Base-by-base conservation (phyloP, 2,329 filamentous ascomycete species). In the Colletotrichum sp. region DNA sequence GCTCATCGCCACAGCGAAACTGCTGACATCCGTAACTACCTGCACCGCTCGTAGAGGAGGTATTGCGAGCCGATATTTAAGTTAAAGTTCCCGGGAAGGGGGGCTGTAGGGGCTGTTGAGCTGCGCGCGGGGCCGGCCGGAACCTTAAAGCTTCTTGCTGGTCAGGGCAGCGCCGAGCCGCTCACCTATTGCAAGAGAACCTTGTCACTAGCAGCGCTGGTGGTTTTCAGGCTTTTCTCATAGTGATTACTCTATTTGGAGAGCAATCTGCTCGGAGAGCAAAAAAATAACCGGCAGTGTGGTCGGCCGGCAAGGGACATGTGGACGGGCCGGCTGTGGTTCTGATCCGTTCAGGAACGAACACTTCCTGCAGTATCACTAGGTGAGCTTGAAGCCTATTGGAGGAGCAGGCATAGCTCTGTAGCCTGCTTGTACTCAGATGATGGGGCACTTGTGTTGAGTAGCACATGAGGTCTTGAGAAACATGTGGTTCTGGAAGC, bases 151-250 rank as follows among this genome's bases (percentile, higher is more conserved):
- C 22, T 59, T 9, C 13, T 59, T 25, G 55, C 22, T 15, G 25
- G 55, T 12, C 55, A 27, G 55, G 55, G 55, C 55, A 13, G 15
- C 22, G 55, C 55, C 55, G 55, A 25, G 55, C 55, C 55, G 55
- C 55, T 59, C 1, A 59, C 12, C 55, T 28, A 59, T 59, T 25
- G 8, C 22, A 59, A 27, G 1, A 28, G 6, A 8, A 59, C 55
- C 55, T 28, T 59, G 16, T 27, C 22, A 59, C 15, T 19, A 27
- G 22, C 55, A 59, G 55, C 55, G 8, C 15, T 9, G 8, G 8
- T 28, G 7, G 16, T 9, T 16, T 19, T 59, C 22, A 4, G n/a
- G 11, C 12, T 59, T 2, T 28, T 28, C 4, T 28, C 4, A 9
- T 59, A 4, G 55, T 25, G 19, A 59, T 28, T 0, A 0, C 13